These are phyloP conservation scores for Pyrus pyrifolia DNA, from an alignment of 306 rosid species.

Conservation along the genomic window DNA sequence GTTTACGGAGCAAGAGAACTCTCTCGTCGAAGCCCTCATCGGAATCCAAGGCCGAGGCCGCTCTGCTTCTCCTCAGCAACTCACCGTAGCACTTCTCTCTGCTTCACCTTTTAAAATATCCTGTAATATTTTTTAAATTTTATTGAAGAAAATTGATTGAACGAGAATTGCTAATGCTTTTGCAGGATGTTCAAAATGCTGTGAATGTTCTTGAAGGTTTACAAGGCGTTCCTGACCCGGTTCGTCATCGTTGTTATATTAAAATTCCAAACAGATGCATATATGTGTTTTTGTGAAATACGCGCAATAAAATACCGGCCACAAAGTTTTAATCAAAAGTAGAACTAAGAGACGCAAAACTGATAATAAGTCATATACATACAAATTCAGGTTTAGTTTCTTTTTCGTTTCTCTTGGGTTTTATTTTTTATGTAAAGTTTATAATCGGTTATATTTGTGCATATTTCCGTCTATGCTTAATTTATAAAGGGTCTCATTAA, in stretches of 20 bases:
- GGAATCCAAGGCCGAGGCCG: slow-evolving; percentile 97
- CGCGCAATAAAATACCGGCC: no score
- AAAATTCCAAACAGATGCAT: no score
- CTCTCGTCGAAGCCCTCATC: slow-evolving; percentile 68
- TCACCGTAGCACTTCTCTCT: slow-evolving; percentile 26
- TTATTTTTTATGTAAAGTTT: not conserved
- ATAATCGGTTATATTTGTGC: no score
- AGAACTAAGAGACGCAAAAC: no score
- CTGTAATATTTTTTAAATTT: not conserved
- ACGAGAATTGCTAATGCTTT: not conserved
- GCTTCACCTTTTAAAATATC: not conserved
- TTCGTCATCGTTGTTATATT: slow-evolving; percentile 17
- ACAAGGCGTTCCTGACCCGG: slow-evolving; percentile 79
- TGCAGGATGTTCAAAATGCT: slow-evolving; percentile 66
- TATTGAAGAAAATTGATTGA: not conserved
- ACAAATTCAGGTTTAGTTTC: not conserved
- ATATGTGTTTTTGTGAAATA: no score
- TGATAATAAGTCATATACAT: no score
- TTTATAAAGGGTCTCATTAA: not conserved
- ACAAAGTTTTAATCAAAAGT: no score
- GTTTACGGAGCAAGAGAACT: slow-evolving; percentile 47
- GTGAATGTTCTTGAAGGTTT: slow-evolving; percentile 58
- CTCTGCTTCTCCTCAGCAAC: slow-evolving; percentile 73
- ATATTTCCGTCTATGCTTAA: no score
- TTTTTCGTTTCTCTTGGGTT: not conserved